phyloP scores from a whole-genome alignment of 768 basidiomycete genomes.

The Calocybe gangraenosa region DNA sequence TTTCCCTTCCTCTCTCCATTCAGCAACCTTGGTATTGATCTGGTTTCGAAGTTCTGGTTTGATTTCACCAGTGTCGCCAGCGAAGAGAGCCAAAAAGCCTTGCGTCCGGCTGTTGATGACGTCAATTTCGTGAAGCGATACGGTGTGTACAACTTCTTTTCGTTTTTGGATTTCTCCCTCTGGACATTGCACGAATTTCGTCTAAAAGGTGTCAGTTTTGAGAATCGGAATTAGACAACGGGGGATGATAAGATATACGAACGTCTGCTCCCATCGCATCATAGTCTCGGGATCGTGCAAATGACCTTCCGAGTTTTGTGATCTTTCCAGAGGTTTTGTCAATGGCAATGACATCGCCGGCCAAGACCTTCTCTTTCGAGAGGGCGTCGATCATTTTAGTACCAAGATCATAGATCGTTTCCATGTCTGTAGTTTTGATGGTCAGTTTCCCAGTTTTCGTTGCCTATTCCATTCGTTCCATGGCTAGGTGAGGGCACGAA shows the following conservation, averaged over 20 bases:
- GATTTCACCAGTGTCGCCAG: slow-evolving; percentile 98
- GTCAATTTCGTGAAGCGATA: slow-evolving; percentile 97
- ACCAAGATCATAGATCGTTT: slow-evolving; percentile 97
- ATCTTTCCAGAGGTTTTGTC: slow-evolving; percentile 98
- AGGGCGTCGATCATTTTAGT: slow-evolving; percentile 99
- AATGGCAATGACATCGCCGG: slow-evolving; percentile 93
- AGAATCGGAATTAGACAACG: slow-evolving; percentile 2
- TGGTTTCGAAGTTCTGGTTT: slow-evolving; percentile 95
- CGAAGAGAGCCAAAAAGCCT: slow-evolving; percentile 93
- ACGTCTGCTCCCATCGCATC: slow-evolving; percentile 99
- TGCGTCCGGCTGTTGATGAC: slow-evolving; percentile 99
- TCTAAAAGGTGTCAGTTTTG: slow-evolving; percentile 43
- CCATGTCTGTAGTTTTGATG: slow-evolving; percentile 99
- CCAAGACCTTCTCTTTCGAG: slow-evolving; percentile 93
- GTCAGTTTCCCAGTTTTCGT: slow-evolving; percentile 98
- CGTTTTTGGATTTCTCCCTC: slow-evolving; percentile 98
- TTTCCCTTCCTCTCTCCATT: slow-evolving; percentile 99
- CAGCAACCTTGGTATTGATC: slow-evolving; percentile 94
- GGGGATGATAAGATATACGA: too few relatives aligned
- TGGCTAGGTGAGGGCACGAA: slow-evolving; percentile 1
- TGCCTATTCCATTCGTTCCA: slow-evolving; percentile 46
- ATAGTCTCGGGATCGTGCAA: slow-evolving; percentile 96
- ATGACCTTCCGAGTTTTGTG: slow-evolving; percentile 92
- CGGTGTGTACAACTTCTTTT: slow-evolving; percentile 96
- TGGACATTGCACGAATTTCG: slow-evolving; percentile 96